phyloP scores from a whole-genome alignment of 352 stramenopile species.

The Phytophthora idaei region DNA sequence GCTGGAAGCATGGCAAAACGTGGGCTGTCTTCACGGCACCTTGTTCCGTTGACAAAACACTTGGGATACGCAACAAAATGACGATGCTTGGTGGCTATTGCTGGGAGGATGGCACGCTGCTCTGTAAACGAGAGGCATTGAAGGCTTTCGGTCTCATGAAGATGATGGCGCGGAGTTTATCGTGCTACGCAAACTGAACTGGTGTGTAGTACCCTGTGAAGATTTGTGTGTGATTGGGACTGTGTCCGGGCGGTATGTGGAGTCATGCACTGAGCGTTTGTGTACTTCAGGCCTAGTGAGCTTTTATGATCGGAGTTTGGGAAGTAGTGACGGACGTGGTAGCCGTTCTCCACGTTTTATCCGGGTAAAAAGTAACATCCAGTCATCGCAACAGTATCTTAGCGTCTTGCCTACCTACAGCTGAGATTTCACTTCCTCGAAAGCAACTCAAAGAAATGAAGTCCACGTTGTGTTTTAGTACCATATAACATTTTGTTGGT shows the following conservation, averaged over 20 bases:
- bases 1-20: slow-evolving; percentile 8
- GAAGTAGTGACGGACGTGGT: neutral
- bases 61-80: slow-evolving; percentile 23
- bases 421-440: neutral
- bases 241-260: slow-evolving; percentile 1
- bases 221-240: slow-evolving; percentile 21
- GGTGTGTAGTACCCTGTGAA: slow-evolving; percentile 5
- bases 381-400: neutral
- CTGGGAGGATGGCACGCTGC: slow-evolving; percentile 10
- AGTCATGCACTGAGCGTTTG: slow-evolving; percentile 6
- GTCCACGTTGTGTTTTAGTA: no score
- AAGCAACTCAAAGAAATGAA: neutral
- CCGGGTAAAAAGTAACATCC: slow-evolving; percentile 7
- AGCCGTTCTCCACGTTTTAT: slow-evolving; percentile 3
- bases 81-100: slow-evolving; percentile 12
- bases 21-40: slow-evolving; percentile 17
- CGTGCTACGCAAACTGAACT: slow-evolving; percentile 11
- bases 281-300: slow-evolving; percentile 12
- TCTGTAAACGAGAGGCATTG: slow-evolving; percentile 6
- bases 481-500: no score
- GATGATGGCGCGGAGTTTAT: slow-evolving; percentile 12
- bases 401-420: neutral
- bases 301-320: slow-evolving; percentile 13
- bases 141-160: slow-evolving; percentile 26
- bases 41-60: slow-evolving; percentile 13